phyloP scores from a whole-genome alignment of 495 filamentous ascomycete genomes.

The Daldinia caldariorum region DNA sequence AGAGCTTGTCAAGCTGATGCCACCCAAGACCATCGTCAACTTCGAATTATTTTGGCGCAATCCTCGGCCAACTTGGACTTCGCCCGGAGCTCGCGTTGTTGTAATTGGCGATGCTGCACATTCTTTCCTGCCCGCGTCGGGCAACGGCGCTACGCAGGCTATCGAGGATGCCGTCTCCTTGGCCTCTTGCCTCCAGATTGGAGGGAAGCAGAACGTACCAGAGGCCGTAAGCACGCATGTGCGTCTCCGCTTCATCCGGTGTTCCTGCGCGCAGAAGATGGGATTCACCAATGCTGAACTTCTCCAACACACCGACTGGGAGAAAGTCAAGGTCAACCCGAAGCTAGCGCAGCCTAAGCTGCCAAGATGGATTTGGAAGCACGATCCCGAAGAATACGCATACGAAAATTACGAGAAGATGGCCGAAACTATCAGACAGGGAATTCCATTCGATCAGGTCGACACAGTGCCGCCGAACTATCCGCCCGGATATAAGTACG shows the following conservation, averaged over 20 bases:
- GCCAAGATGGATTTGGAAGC: constrained; percentile 64
- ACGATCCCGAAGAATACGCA: constrained; percentile 66
- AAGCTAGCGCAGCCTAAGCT: constrained; percentile 59
- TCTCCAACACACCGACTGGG: constrained; percentile 68
- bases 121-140: constrained; percentile 72
- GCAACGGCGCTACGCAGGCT: constrained; percentile 74
- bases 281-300: constrained; percentile 66
- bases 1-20: constrained; percentile 66
- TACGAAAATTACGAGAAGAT: constrained; percentile 63
- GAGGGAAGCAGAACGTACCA: constrained; percentile 54
- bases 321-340: constrained; percentile 62
- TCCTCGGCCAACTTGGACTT: constrained; percentile 70
- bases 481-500: constrained; percentile 56
- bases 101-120: constrained; percentile 75
- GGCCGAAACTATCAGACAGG: constrained; percentile 52
- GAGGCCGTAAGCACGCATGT: constrained; percentile 60
- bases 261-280: constrained; percentile 64
- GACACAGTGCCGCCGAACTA: constrained; percentile 56
- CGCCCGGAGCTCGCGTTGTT: constrained; percentile 66
- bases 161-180: constrained; percentile 75
- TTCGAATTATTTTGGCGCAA: constrained; percentile 75
- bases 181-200: constrained; percentile 68
- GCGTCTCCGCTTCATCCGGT: constrained; percentile 64
- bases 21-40: constrained; percentile 66
- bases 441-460: constrained; percentile 52